A percentile compares a stretch with the other conserved stretches of the same genome.
Evolutionary conservation across 1,284 basidiomycete species (phyloP).

Genomic region (Sporisorium iseilematis-ciliati): DNA sequence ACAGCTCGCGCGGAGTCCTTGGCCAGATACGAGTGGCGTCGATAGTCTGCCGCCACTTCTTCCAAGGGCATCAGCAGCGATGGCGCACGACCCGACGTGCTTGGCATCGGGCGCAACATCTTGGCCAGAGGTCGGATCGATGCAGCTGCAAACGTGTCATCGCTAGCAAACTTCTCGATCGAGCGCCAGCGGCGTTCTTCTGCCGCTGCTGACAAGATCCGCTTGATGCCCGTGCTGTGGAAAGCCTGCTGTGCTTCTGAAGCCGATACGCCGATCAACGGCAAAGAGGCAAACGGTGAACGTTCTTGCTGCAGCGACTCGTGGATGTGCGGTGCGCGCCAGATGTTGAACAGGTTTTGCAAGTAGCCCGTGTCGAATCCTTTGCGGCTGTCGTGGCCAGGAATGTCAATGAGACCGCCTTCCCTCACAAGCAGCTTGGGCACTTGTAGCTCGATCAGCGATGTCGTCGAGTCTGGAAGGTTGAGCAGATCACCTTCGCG

Average conservation of each 20-base stretch:
- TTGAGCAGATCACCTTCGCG: slow-evolving; percentile 88
- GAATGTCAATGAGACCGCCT: slow-evolving; percentile 80
- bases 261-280: slow-evolving; percentile 77
- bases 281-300: slow-evolving; percentile 80
- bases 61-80: slow-evolving; percentile 74
- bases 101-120: slow-evolving; percentile 68
- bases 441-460: slow-evolving; percentile 83
- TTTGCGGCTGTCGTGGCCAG: slow-evolving; percentile 75
- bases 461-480: slow-evolving; percentile 84
- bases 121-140: slow-evolving; percentile 68
- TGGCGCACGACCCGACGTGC: slow-evolving; percentile 56
- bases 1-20: slow-evolving; percentile 84
- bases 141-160: slow-evolving; percentile 75
- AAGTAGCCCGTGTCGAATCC: slow-evolving; percentile 77
- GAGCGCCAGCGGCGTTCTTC: slow-evolving; percentile 47
- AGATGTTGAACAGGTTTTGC: slow-evolving; percentile 86
- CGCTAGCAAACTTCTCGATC: slow-evolving; percentile 71
- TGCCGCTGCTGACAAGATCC: slow-evolving; percentile 72
- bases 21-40: slow-evolving; percentile 83
- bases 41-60: slow-evolving; percentile 77
- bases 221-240: slow-evolving; percentile 74
- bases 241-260: slow-evolving; percentile 76
- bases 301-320: slow-evolving; percentile 76
- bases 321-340: slow-evolving; percentile 85
- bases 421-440: slow-evolving; percentile 84